Evolutionary conservation across 768 basidiomycete species (phyloP).

Genomic region (Mycena capillaripes): DNA sequence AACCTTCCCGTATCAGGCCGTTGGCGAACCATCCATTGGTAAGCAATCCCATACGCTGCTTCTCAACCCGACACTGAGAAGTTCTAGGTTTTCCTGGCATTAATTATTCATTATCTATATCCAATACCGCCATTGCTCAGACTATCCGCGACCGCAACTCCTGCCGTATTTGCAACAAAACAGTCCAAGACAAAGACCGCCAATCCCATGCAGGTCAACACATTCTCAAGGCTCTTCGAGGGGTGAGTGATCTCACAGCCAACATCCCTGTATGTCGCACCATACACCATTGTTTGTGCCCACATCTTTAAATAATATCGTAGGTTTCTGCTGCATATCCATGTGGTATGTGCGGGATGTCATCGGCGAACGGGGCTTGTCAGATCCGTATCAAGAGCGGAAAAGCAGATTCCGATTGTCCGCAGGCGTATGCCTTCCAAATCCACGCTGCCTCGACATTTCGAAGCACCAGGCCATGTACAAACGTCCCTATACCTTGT

Average conservation of each 20-base stretch:
- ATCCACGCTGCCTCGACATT: neutral
- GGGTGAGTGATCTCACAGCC: neutral
- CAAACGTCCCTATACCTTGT: slow-evolving; percentile 6
- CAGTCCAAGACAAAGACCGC: slow-evolving; percentile 6
- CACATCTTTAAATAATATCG: too few species aligned
- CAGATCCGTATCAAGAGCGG: neutral
- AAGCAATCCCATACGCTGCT: neutral
- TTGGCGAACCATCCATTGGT: neutral
- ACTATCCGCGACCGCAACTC: neutral
- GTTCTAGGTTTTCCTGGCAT: neutral
- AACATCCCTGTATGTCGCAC: neutral
- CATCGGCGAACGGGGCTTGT: neutral
- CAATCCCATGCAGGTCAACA: slow-evolving; percentile 8
- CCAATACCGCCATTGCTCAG: neutral
- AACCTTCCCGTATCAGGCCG: neutral
- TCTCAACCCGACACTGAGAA: neutral
- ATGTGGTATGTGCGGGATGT: slow-evolving; percentile 10
- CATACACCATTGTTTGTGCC: neutral
- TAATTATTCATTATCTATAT: neutral
- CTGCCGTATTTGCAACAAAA: neutral
- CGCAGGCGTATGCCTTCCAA: neutral
- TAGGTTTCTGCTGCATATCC: slow-evolving; percentile 16
- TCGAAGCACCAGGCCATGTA: neutral
- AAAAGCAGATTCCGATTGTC: slow-evolving; percentile 1
- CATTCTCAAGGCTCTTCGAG: neutral